Conservation (phyloP, 257 asterid genomes). For the Plantago ovata region DNA sequence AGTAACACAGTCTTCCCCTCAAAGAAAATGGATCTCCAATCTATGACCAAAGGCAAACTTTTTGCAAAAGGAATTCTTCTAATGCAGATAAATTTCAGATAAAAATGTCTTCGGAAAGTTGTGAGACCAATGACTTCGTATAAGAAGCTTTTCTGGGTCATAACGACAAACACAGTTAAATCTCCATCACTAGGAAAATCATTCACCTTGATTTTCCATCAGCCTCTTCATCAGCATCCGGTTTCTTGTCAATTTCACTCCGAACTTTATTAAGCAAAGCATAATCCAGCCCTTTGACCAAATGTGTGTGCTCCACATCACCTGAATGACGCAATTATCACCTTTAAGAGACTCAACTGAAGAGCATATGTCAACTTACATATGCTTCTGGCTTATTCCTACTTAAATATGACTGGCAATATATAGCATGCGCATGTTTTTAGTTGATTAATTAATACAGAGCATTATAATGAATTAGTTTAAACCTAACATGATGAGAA, state of each 20-base stretch:
- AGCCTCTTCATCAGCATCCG: slow-evolving; percentile 74
- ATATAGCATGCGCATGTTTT: slow-evolving; percentile 5
- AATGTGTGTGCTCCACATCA: slow-evolving; percentile 98
- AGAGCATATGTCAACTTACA: slow-evolving; percentile 5
- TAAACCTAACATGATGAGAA: background rate
- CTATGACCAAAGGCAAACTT: too few relatives aligned
- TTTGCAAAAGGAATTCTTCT: too few relatives aligned
- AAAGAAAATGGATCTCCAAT: too few relatives aligned
- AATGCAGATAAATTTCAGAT: too few relatives aligned
- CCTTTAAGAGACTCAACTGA: slow-evolving; percentile 12
- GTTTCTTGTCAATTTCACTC: slow-evolving; percentile 91
- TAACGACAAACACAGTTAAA: slow-evolving; percentile 7
- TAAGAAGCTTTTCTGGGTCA: slow-evolving; percentile 12
- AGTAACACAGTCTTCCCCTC: too few relatives aligned
- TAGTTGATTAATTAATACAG: slow-evolving; percentile 10
- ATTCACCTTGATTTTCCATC: slow-evolving; percentile 63
- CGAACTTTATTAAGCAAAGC: slow-evolving; percentile 94
- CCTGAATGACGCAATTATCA: slow-evolving; percentile 52
- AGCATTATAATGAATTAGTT: background rate
- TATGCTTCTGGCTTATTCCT: slow-evolving; percentile 15
- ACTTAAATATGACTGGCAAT: slow-evolving; percentile 5
- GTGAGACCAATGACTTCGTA: background rate
- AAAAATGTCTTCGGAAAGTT: too few relatives aligned
- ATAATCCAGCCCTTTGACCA: slow-evolving; percentile 95
- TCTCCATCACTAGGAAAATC: slow-evolving; percentile 2